Conservation (phyloP, 1,284 basidiomycete genomes). For the Puccinia novopanici region DNA sequence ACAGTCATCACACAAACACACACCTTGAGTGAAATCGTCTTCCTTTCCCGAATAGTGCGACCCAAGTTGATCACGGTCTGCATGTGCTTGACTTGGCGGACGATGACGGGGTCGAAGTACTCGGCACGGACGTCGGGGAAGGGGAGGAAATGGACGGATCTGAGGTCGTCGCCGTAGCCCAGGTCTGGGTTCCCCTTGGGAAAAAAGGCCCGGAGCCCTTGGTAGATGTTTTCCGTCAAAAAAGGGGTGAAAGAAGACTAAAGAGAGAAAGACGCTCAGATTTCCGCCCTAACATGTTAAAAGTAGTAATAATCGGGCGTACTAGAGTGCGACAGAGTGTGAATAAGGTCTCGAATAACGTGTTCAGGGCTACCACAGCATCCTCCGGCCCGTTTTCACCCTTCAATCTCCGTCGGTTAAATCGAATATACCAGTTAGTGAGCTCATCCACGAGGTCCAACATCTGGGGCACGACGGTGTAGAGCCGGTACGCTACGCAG, state of each 20-base stretch:
- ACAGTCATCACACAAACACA: constrained; percentile 45
- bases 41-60: constrained; percentile 83
- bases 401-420: constrained; percentile 93
- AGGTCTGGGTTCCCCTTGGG: constrained; percentile 63
- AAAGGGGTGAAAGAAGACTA: constrained; percentile 98
- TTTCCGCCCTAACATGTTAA: not conserved
- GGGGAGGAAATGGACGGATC: constrained; percentile 91
- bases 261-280: constrained; percentile 7
- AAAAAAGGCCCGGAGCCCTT: constrained; percentile 81
- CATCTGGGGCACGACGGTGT: constrained; percentile 93
- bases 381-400: constrained; percentile 90
- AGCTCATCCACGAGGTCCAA: constrained; percentile 91
- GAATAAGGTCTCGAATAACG: constrained; percentile 90
- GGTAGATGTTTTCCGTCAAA: constrained; percentile 95
- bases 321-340: constrained; percentile 94
- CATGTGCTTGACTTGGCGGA: constrained; percentile 91
- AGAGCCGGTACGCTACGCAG: constrained; percentile 78
- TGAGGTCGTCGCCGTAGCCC: constrained; percentile 70
- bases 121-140: constrained; percentile 93
- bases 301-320: constrained; percentile 56
- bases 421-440: constrained; percentile 99
- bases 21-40: constrained; percentile 87
- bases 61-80: constrained; percentile 91
- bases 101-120: constrained; percentile 94
- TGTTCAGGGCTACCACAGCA: constrained; percentile 85